Evolutionary conservation across 176 grass and related monocot genomes (phyloP).

Genomic region (Aegilops sharonensis): DNA sequence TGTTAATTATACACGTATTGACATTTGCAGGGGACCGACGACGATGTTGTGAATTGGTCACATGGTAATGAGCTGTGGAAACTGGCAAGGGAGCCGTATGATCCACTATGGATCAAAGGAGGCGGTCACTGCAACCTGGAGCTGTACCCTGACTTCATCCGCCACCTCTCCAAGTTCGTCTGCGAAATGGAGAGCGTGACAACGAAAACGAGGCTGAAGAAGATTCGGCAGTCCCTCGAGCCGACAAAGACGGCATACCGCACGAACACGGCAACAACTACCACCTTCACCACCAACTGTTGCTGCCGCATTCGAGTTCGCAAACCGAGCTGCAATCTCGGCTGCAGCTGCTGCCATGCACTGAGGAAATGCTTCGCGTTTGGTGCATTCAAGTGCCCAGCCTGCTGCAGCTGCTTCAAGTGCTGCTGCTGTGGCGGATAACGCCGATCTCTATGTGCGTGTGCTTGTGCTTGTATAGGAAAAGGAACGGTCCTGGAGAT

Average conservation of each 20-base stretch:
- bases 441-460: not conserved
- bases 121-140: slow-evolving; percentile 99
- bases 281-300: slow-evolving; percentile 84
- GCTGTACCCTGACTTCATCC: slow-evolving; percentile 91
- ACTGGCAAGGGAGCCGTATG: slow-evolving; percentile 82
- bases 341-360: slow-evolving; percentile 35
- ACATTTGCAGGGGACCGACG: slow-evolving; percentile 79
- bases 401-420: slow-evolving; percentile 49
- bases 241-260: slow-evolving; percentile 27
- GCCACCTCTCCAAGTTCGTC: slow-evolving; percentile 85
- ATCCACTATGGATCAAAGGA: slow-evolving; percentile 98
- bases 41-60: slow-evolving; percentile 91
- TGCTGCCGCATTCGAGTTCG: slow-evolving; percentile 69
- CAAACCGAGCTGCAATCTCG: slow-evolving; percentile 56
- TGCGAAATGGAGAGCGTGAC: slow-evolving; percentile 78
- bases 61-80: slow-evolving; percentile 94
- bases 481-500: slow-evolving; percentile 31
- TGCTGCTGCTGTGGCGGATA: slow-evolving; percentile 38
- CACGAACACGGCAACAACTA: slow-evolving; percentile 41
- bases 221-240: slow-evolving; percentile 72
- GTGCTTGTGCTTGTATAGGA: slow-evolving; percentile 31
- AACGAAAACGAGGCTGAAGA: slow-evolving; percentile 69
- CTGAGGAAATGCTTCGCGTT: slow-evolving; percentile 16
- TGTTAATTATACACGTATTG: not conserved
- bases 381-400: slow-evolving; percentile 5